Evolutionary conservation across 2,329 filamentous ascomycete genomes (phyloP).

Genomic region (Alternaria arbusti): DNA sequence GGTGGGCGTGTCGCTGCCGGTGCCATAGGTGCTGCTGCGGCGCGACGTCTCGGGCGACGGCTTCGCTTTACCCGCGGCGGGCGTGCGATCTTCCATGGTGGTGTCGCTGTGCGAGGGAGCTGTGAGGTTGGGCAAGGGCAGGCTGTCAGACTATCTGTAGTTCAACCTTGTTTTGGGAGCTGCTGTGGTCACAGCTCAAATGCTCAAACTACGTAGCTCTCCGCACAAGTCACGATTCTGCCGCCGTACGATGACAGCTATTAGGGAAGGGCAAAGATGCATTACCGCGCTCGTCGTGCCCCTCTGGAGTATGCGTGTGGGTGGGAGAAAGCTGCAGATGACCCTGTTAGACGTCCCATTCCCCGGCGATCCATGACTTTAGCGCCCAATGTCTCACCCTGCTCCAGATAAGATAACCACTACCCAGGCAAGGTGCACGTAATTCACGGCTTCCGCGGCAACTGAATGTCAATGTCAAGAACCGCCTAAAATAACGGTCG

Average conservation of each 20-base stretch:
- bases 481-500: neutral
- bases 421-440: neutral
- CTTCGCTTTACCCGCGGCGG: constrained; percentile 31
- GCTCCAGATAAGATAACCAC: constrained; percentile 5
- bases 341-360: constrained; percentile 16
- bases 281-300: constrained; percentile 14
- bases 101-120: constrained; percentile 12
- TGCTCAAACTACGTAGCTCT: constrained; percentile 11
- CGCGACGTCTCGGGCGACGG: constrained; percentile 31
- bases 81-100: constrained; percentile 41
- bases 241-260: constrained; percentile 13
- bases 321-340: constrained; percentile 28
- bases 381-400: constrained; percentile 16
- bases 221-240: constrained; percentile 23
- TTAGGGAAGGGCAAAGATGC: constrained; percentile 3
- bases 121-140: constrained; percentile 14
- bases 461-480: neutral
- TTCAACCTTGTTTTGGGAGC: constrained; percentile 8
- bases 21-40: constrained; percentile 35
- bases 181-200: constrained; percentile 14
- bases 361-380: constrained; percentile 12
- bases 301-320: constrained; percentile 20
- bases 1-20: constrained; percentile 28
- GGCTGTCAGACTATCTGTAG: constrained; percentile 4
- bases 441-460: neutral